These are phyloP conservation scores for Phellopilus nigrolimitatus DNA, from an alignment of 1,284 basidiomycete genomes.

Conservation along the genomic window DNA sequence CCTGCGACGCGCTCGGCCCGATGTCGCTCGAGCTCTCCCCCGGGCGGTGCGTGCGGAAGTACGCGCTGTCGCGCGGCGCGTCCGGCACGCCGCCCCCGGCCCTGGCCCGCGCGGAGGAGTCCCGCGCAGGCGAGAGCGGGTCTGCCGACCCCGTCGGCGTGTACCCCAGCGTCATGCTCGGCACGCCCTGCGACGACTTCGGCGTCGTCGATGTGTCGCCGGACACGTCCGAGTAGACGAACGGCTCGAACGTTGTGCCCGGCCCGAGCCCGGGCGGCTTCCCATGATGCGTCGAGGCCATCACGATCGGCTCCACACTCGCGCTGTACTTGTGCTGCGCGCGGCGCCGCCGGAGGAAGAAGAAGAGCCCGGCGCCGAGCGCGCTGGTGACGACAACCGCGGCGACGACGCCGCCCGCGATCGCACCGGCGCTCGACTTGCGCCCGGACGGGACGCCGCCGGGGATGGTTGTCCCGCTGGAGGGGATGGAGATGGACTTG, in stretches of 20 bases:
- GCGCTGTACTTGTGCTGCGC: constrained; percentile 1
- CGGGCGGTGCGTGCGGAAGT: not conserved
- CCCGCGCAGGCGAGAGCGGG: too few species aligned
- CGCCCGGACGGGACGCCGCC: not conserved
- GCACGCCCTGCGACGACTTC: too few species aligned
- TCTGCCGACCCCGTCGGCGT: too few species aligned
- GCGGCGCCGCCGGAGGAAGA: constrained; percentile 13
- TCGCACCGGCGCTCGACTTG: constrained; percentile 12
- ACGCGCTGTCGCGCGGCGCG: constrained; percentile 6
- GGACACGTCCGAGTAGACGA: not conserved
- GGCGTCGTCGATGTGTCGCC: not conserved
- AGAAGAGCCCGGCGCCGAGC: constrained; percentile 6
- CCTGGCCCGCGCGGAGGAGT: too few species aligned
- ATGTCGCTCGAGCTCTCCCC: constrained; percentile 7
- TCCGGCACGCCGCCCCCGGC: too few species aligned
- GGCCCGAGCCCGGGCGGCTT: not conserved
- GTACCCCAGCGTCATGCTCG: too few species aligned
- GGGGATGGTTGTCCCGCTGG: constrained; percentile 15
- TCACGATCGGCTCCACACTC: not conserved
- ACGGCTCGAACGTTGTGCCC: constrained; percentile 10
- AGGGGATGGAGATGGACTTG: constrained; percentile 7
- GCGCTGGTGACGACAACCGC: constrained; percentile 4
- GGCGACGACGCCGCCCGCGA: constrained; percentile 17
- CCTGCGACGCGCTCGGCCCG: constrained; percentile 11
- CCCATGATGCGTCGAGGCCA: not conserved